phyloP scores from a whole-genome alignment of 2,329 filamentous ascomycete species.

The Calonectria honghensis region DNA sequence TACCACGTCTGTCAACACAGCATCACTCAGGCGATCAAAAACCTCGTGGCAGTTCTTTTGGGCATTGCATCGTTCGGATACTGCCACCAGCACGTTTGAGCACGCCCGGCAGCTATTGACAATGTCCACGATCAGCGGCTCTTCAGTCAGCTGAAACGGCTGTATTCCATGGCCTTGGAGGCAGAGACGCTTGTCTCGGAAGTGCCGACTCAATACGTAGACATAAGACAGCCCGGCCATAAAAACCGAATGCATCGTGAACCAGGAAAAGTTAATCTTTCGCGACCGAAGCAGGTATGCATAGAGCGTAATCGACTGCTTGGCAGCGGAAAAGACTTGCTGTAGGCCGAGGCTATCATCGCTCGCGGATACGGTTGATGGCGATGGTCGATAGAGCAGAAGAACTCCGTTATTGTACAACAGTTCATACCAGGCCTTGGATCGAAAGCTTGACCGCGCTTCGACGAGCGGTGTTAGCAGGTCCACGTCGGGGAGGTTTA shows the following conservation, averaged over 20 bases:
- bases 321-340: slow-evolving; percentile 62
- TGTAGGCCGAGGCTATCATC: slow-evolving; percentile 56
- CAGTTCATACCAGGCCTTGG: slow-evolving; percentile 62
- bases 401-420: slow-evolving; percentile 45
- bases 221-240: slow-evolving; percentile 67
- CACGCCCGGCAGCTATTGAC: slow-evolving; percentile 65
- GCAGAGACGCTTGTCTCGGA: slow-evolving; percentile 53
- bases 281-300: slow-evolving; percentile 65
- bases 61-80: slow-evolving; percentile 65
- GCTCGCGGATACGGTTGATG: slow-evolving; percentile 53
- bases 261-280: slow-evolving; percentile 69
- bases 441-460: slow-evolving; percentile 62
- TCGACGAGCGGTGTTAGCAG: slow-evolving; percentile 50
- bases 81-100: slow-evolving; percentile 66
- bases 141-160: slow-evolving; percentile 49
- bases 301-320: slow-evolving; percentile 64
- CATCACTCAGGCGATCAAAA: slow-evolving; percentile 65
- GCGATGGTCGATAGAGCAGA: slow-evolving; percentile 63
- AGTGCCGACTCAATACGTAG: slow-evolving; percentile 64
- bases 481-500: slow-evolving; percentile 42
- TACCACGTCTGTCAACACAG: slow-evolving; percentile 60
- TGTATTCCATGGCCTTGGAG: slow-evolving; percentile 29
- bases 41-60: slow-evolving; percentile 64
- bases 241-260: slow-evolving; percentile 69
- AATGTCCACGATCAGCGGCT: slow-evolving; percentile 64